phyloP scores from a whole-genome alignment of 495 filamentous ascomycete species.

The Corynascus novoguineensis region DNA sequence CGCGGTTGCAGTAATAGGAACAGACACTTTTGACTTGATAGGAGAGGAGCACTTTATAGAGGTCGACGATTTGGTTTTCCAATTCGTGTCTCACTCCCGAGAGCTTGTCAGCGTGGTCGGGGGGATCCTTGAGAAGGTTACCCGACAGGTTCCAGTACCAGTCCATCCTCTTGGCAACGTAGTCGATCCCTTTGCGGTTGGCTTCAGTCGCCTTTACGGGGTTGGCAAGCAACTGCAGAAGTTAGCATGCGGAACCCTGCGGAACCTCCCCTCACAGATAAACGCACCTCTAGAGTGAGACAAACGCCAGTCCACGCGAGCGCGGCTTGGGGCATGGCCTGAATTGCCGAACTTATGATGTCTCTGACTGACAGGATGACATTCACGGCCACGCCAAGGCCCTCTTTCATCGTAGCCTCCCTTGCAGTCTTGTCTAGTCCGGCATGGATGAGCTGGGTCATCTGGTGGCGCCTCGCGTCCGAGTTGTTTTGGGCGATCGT shows the following conservation, averaged over 20 bases:
- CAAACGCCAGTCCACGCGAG: slow-evolving; percentile 3
- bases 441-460: slow-evolving; percentile 13
- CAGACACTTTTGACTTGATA: slow-evolving; percentile 36
- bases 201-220: slow-evolving; percentile 1
- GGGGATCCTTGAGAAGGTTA: neutral
- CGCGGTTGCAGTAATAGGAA: slow-evolving; percentile 12
- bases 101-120: neutral
- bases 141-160: slow-evolving; percentile 1
- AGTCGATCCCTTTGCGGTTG: slow-evolving; percentile 3
- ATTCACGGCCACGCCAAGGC: neutral
- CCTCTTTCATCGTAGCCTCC: slow-evolving; percentile 9
- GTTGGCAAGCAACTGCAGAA: slow-evolving; percentile 4
- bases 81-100: neutral
- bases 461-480: slow-evolving; percentile 9
- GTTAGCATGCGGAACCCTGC: neutral
- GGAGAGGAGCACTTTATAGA: slow-evolving; percentile 29
- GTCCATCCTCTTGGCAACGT: slow-evolving; percentile 4
- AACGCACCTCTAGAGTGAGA: slow-evolving; percentile 6
- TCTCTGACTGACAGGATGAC: slow-evolving; percentile 2
- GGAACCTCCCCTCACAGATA: neutral
- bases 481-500: slow-evolving; percentile 11
- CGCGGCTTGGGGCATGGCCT: slow-evolving; percentile 5
- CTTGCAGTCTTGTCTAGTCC: slow-evolving; percentile 13
- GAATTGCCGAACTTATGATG: slow-evolving; percentile 7
- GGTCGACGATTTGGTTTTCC: slow-evolving; percentile 8